Evolutionary conservation across 2,329 filamentous ascomycete species (phyloP), one percentile per base, ranked within the genome.

Genomic region (Epichloe sylvatica): DNA sequence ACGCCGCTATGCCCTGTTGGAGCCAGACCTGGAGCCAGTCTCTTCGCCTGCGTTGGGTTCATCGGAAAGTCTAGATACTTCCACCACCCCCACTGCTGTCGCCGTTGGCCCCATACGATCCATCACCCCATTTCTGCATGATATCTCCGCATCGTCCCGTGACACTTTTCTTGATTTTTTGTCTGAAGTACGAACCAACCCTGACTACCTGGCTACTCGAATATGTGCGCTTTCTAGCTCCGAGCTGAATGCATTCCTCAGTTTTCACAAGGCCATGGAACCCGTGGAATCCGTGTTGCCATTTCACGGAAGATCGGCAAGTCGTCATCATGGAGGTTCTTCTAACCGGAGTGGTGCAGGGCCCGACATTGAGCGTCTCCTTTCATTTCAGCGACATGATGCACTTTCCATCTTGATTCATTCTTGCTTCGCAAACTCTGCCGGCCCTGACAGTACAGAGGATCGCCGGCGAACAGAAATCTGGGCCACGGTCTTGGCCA

Each of bases 311-410:
- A 70, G 68, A 58, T 69, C 68, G 55, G 73, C 73, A 49, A 62
- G 62, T 48, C 70, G 75, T 53, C 64, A 70, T 59, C 66, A 70
- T 62, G 61, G 64, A 61, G 64, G 69, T 62, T 60, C 70, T 63
- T 67, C 72, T 57, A 70, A 70, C 54, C 63, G 62, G 64, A 63
- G 56, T 59, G 64, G 54, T 70, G 71, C 76, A 54, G 81, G 60
- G 47, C 59, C 74, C 55, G 81, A 86, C 52, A 83, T 94, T 59
- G 87, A 94, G 64, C 82, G 86, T 60, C 78, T 92, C 54, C 73
- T 94, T 59, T 90, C 86, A 47, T 94, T 96, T 63, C 88, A 95
- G 67, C 78, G 90, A 59, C 86, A 90, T 61, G 87, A 94, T 64
- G 84, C 89, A 9, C 72, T 96, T 46, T 89, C 87, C 53, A 83